Evolutionary conservation across 2,329 filamentous ascomycete species (phyloP), one percentile per base, ranked within the genome.

Genomic region (Aspergillus eucalypticola): DNA sequence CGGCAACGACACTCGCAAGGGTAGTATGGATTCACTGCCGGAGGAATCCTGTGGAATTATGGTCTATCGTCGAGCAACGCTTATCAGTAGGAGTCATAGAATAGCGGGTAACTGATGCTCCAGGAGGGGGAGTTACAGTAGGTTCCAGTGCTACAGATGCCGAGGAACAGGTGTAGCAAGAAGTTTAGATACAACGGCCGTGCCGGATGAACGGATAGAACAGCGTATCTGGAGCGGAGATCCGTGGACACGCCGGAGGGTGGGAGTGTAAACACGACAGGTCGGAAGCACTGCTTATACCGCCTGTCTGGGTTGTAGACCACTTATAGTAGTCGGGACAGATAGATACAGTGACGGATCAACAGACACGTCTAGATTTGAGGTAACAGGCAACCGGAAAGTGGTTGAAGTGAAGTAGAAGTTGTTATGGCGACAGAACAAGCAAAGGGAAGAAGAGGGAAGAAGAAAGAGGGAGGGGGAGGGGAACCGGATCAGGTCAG

Each of bases 241-340:
- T 66, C 61, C 62, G 65, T 64, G 60, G 67, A 71, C 66, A 69
- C 67, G 67, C 70, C 64, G 63, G 67, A 68, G 66, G 68, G 63
- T 69, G 66, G 68, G 63, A 68, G 64, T 62, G 62, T 58, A 48
- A 42, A 49, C 19, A 59, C 59, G 67, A 67, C 67, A 65, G 64
- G 58, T 53, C 64, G 64, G 57, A 67, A 66, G 66, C 64, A 66
- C 66, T 64, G 63, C 69, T 71, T 62, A 39, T 50, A 64, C 59
- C 58, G 63, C 35, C 54, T 54, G 61, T 60, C 63, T 58, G 48
- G 38, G 35, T 56, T 38, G 32, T 44, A 13, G 32, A 35, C 32
- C 32, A 35, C 32, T 35, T 35, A 35, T 35, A 44, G 21, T 27
- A 54, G 44, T 38, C 27, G 19, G 46, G 48, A 13, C 19, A 32